phyloP scores from a whole-genome alignment of 2,329 filamentous ascomycete species.

The Rhynchosporium agropyri region DNA sequence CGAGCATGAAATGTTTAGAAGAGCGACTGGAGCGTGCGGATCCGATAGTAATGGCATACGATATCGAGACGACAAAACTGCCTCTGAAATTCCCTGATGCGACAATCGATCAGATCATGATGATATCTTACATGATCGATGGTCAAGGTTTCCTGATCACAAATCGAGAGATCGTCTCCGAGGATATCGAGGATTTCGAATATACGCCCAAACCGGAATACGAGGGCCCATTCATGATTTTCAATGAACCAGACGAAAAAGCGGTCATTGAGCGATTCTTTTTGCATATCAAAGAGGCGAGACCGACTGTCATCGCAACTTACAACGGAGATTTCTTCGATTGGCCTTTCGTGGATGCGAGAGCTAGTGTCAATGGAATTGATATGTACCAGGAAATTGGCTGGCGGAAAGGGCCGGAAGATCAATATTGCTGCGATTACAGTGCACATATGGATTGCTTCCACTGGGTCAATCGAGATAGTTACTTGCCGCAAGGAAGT shows the following conservation, averaged over 20 bases:
- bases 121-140: constrained; percentile 99
- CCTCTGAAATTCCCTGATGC: constrained; percentile 97
- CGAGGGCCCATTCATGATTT: constrained; percentile 92
- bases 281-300: constrained; percentile 89
- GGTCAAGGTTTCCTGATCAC: constrained; percentile 97
- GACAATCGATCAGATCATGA: constrained; percentile 96
- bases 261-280: constrained; percentile 89
- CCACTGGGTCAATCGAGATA: constrained; percentile 98
- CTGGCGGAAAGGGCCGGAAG: constrained; percentile 92
- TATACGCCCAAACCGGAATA: constrained; percentile 98
- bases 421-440: constrained; percentile 94
- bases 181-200: constrained; percentile 96
- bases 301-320: constrained; percentile 96
- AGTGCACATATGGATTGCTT: constrained; percentile 99
- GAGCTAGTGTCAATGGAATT: constrained; percentile 91
- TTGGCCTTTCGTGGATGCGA: constrained; percentile 96
- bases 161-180: constrained; percentile 95
- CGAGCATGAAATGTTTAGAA: constrained; percentile 81
- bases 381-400: constrained; percentile 99
- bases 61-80: constrained; percentile 97
- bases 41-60: constrained; percentile 97
- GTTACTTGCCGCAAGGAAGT: constrained; percentile 95
- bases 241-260: constrained; percentile 96
- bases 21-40: constrained; percentile 89
- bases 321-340: constrained; percentile 99